phyloP scores from a whole-genome alignment of 2,329 filamentous ascomycete species.

The Grosmannia clavigera region DNA sequence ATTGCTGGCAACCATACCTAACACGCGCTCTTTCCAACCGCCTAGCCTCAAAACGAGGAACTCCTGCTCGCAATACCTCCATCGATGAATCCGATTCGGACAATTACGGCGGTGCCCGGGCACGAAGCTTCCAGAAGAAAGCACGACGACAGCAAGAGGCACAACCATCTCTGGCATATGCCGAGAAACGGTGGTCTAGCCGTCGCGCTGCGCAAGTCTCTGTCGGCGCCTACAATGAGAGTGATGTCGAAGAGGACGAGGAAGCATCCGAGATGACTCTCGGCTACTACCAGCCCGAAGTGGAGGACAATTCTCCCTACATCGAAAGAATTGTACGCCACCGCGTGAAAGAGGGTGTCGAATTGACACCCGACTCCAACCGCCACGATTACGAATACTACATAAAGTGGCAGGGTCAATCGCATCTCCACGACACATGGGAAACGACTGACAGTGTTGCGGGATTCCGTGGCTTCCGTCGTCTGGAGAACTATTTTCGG shows the following conservation, averaged over 20 bases:
- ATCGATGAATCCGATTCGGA: constrained; percentile 56
- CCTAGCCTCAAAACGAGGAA: constrained; percentile 48
- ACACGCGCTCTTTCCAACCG: not conserved
- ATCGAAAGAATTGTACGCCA: constrained; percentile 90
- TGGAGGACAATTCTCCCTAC: constrained; percentile 68
- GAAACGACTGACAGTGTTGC: constrained; percentile 65
- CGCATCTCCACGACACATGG: constrained; percentile 94
- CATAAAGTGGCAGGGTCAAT: constrained; percentile 96
- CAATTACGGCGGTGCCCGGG: constrained; percentile 66
- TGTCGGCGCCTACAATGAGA: constrained; percentile 52
- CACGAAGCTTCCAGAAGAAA: constrained; percentile 59
- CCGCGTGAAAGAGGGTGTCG: constrained; percentile 57
- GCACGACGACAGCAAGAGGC: constrained; percentile 62
- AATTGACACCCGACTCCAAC: constrained; percentile 41
- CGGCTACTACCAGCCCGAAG: constrained; percentile 55
- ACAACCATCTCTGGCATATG: constrained; percentile 51
- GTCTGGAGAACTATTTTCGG: constrained; percentile 88
- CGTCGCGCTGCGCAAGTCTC: constrained; percentile 66
- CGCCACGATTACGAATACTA: constrained; percentile 76
- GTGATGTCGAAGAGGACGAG: constrained; percentile 51
- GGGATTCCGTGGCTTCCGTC: constrained; percentile 71
- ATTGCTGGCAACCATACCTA: not conserved
- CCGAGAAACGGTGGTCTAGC: constrained; percentile 85
- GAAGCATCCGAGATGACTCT: constrained; percentile 56
- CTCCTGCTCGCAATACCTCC: constrained; percentile 41